Evolutionary conservation across 1,284 basidiomycete genomes (phyloP), one percentile per base, ranked within the genome.

Genomic region (Sanguinoderma infundibulare): DNA sequence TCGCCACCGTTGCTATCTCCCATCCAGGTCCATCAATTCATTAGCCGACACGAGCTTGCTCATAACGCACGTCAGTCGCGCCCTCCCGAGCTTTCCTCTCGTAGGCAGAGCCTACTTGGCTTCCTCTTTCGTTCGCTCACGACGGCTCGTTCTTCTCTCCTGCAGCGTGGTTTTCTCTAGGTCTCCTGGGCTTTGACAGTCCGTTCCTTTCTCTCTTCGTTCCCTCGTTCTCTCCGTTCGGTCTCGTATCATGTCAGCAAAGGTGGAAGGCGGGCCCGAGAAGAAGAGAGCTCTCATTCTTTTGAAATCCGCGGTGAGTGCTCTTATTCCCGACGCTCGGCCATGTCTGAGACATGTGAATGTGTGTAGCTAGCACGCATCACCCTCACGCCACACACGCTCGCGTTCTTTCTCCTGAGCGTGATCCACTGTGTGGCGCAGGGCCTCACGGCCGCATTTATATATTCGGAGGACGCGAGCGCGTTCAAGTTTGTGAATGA

Each of bases 381-480:
- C 40, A 75, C 74, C 0, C 65, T 76, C 20, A 76, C 75, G 22
- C 73, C 70, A 24, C 59, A 74, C 51, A 83, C 83, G 12, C 69
- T 77, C 36, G 71, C 78, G 3, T 87, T 86, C 74, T 82, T 87
- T 67, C 64, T 83, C 3, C 66, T 77, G 35, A 72, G 73, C 30
- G 69, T 77, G 54, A 44, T 72, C 15, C 70, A 73, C 58, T 78
- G 75, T 57, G 66, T 77, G 36, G 69, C 71, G 8, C 77, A 77
- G 54, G 72, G 71, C 9, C 67, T 83, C 55, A 75, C 85, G 17
- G 84, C 86, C 66, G 79, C 82, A 1, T 74, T 84, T 35, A 74
- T 85, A 7, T 81, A 78, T 68, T 76, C 75, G 32, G 65, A 81
- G 61, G 84, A 87, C 67, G 67, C 75, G 17, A 70, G 78, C 39